These are phyloP conservation scores for Ogataea chonburiensis DNA, from an alignment of 805 yeast species.

Conservation along the genomic window DNA sequence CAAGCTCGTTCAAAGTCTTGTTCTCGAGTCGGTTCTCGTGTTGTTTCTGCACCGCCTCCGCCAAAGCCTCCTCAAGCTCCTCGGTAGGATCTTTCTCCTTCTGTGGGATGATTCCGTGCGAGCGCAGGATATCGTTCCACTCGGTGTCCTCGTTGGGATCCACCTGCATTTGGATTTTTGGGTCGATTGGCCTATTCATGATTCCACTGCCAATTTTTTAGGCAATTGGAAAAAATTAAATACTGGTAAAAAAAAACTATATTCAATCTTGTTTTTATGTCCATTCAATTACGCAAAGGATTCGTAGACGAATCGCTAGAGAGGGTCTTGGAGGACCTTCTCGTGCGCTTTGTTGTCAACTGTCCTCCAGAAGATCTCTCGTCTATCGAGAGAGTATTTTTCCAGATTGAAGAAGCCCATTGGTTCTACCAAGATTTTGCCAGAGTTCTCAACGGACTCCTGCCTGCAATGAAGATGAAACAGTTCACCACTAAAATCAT, in stretches of 20 bases:
- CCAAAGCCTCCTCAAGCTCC: conserved; percentile 82
- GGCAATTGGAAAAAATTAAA: conserved; percentile 7
- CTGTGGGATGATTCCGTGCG: conserved; percentile 89
- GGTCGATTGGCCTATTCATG: conserved; percentile 36
- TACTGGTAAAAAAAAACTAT: conserved; percentile 5
- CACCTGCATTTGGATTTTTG: conserved; percentile 77
- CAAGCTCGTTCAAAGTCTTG: conserved; percentile 76
- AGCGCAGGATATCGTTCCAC: conserved; percentile 94
- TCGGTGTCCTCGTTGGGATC: conserved; percentile 97
- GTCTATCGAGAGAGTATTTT: conserved; percentile 76
- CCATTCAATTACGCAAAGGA: conserved; percentile 37
- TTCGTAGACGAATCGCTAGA: conserved; percentile 67
- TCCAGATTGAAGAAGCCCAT: conserved; percentile 96
- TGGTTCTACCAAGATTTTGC: conserved; percentile 94
- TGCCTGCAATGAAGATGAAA: conserved; percentile 79
- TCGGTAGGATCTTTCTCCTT: conserved; percentile 86
- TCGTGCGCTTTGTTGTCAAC: conserved; percentile 87
- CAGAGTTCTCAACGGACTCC: conserved; percentile 64
- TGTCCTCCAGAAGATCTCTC: conserved; percentile 90
- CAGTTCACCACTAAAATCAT: conserved; percentile 67
- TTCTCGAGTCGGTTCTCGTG: conserved; percentile 81
- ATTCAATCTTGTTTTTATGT: conserved; percentile 25
- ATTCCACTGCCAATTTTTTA: conserved; percentile 9
- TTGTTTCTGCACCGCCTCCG: conserved; percentile 74
- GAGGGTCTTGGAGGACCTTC: conserved; percentile 76